Evolutionary conservation across 768 basidiomycete genomes (phyloP), one percentile per base, ranked within the genome.

Genomic region (Lactarius pseudohatsudake): DNA sequence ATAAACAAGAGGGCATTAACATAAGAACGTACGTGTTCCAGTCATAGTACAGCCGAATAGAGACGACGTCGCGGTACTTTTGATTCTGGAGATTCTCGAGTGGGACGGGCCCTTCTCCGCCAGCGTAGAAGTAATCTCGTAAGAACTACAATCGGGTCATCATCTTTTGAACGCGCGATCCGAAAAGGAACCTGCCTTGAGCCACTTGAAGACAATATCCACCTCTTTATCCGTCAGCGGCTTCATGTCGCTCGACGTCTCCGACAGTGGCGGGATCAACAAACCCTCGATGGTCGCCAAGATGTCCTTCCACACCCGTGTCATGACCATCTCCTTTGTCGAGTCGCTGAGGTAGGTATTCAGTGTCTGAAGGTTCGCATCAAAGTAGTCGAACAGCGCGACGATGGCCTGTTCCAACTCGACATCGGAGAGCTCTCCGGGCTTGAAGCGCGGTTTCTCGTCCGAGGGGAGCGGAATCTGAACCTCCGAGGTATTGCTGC

Each of bases 171-270:
- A 36, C 20, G 64, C 34, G 55, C 45, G 32, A 53, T 10, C 16
- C n/a, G 6, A 6, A 8, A 43, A 68, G 34, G 4, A n/a, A 72
- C 77, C 20, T 64, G 92, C 95, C 87, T 95, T 96, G 62, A 98
- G 76, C 94, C 97, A 98, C 75, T 95, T 96, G 80, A 98, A 94
- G n/a, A 96, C 96, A 66, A 98, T 90, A 75, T 98, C 97, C 43
- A 98, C 91, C 78, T 98, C 97, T 77, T 96, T 96, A 73, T 98
- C 97, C 32, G 84, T 88, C 74, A 99, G 76, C 1, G 95, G 90
- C 71, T 92, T 90, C 93, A 98, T 90, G 62, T 94, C 91, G 54
- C 94, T 94, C 11, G 89, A 81, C 20, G 85, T 78, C 67, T 96
- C 93, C 6, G 90, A 92, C 64, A 99, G 77, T 3, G 96, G 92